Evolutionary conservation across 805 yeast genomes (phyloP).

Genomic region (Yamadazyma insecticola): DNA sequence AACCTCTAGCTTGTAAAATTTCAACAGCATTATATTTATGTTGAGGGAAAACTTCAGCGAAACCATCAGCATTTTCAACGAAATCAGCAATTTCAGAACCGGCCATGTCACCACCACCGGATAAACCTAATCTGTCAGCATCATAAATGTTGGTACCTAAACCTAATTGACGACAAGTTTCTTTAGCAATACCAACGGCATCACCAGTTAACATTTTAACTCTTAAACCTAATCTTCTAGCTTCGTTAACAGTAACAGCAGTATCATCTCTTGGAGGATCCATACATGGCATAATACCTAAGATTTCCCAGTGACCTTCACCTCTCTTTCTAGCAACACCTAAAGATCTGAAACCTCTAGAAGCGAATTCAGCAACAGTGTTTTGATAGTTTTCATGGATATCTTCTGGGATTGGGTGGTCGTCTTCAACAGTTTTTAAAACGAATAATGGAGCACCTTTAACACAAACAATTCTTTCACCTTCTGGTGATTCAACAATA

Average conservation of each 20-base stretch:
- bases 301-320: constrained; percentile 96
- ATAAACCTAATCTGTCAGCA: constrained; percentile 94
- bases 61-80: constrained; percentile 97
- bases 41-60: constrained; percentile 98
- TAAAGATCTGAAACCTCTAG: constrained; percentile 96
- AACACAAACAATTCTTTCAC: constrained; percentile 92
- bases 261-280: constrained; percentile 99
- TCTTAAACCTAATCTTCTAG: constrained; percentile 85
- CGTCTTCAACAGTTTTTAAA: constrained; percentile 93
- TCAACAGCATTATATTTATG: constrained; percentile 95
- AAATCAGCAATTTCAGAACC: constrained; percentile 97
- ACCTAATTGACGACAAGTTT: constrained; percentile 97
- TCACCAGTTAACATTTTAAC: constrained; percentile 99
- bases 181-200: constrained; percentile 98
- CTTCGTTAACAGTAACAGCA: constrained; percentile 90
- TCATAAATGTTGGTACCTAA: constrained; percentile 94
- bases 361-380: constrained; percentile 96
- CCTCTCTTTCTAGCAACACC: constrained; percentile 99
- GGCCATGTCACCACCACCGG: constrained; percentile 91
- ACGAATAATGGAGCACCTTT: constrained; percentile 98
- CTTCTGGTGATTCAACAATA: constrained; percentile 91
- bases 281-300: constrained; percentile 98
- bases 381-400: constrained; percentile 91
- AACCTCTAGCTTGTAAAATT: constrained; percentile 92
- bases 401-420: constrained; percentile 93